Evolutionary conservation across 306 rosid genomes (phyloP), one percentile per base, ranked within the genome.

Genomic region (Ormosia emarginata): DNA sequence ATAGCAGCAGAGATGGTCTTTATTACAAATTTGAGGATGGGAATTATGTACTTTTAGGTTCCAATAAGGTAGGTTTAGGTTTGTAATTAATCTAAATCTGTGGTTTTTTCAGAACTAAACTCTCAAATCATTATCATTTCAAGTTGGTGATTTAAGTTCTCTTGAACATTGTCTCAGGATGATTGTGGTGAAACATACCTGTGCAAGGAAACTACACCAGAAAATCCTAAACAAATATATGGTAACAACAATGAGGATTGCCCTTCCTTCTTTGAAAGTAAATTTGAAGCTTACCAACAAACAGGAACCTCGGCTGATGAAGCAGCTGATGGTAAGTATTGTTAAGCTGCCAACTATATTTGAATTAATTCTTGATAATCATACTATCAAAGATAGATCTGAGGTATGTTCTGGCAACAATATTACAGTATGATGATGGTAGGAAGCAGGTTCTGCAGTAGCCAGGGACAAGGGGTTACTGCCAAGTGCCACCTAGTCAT

Each of bases 21-120:
- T 93, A 93, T 75, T 95, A 93, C 86, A 93, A 92, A 71, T 93
- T 90, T 57, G 90, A 93, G 82, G 84, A 95, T 36, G 99, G 98
- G 30, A 90, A 84, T 80, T 95, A 95, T 87, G 98, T 92, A 53
- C 95, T 71, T 87, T 74, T 95, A 50, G 81, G 13, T 83, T 84
- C 86, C 52, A 71, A 71, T 36, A 15, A 85, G 93, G 95, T 88
- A 75, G 32, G 44, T 67, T 52, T 55, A 13, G 14, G 15, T 30
- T 67, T 82, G 18, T 76, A 40, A 29, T 29, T 67, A 24, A 3
- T 80, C 39, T n/a, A 41, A 10, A 32, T 29, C 50, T n/a, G 40
- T 50, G 36, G 30, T 53, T 81, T 46, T 72, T 56, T 56, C 40
- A 4, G 30, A 61, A 24, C 18, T 8, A 7, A 44, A 63, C 50